phyloP scores from a whole-genome alignment of 805 yeast species.

The Kodamaea fukazawae region DNA sequence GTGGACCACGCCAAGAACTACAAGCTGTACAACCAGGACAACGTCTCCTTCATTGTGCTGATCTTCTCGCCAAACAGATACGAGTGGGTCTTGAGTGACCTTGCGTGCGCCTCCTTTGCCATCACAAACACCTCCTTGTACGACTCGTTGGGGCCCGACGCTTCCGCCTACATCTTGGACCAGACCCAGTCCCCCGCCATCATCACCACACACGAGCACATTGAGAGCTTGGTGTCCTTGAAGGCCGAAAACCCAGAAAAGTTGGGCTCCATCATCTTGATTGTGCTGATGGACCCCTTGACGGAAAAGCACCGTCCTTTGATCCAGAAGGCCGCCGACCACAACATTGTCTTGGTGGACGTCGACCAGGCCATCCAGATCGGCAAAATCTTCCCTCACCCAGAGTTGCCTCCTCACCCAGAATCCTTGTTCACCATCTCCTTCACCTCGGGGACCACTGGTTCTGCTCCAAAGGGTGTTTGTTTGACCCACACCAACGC shows the following conservation, averaged over 20 bases:
- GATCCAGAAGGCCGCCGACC: slow-evolving; percentile 32
- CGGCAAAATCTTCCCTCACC: slow-evolving; percentile 21
- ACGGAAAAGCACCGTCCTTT: slow-evolving; percentile 52
- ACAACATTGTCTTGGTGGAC: slow-evolving; percentile 19
- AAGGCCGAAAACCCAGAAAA: slow-evolving; percentile 30
- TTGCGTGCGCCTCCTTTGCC: slow-evolving; percentile 31
- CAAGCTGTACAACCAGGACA: slow-evolving; percentile 15
- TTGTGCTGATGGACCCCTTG: slow-evolving; percentile 56
- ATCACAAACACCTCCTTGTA: slow-evolving; percentile 40
- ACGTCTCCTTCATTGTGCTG: slow-evolving; percentile 31
- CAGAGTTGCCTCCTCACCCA: slow-evolving; percentile 16
- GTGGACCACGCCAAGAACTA: slow-evolving; percentile 15
- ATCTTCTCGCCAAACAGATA: slow-evolving; percentile 33
- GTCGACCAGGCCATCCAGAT: slow-evolving; percentile 20
- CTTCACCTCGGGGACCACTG: slow-evolving; percentile 29
- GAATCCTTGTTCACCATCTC: slow-evolving; percentile 22
- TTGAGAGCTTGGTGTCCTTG: slow-evolving; percentile 46
- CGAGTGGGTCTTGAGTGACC: slow-evolving; percentile 39
- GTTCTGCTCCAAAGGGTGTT: slow-evolving; percentile 26
- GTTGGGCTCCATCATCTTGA: slow-evolving; percentile 44
- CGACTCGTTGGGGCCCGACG: slow-evolving; percentile 38
- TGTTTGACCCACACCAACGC: slow-evolving; percentile 20
- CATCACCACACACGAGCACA: slow-evolving; percentile 51
- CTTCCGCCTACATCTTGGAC: slow-evolving; percentile 32
- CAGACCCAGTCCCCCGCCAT: slow-evolving; percentile 44